Evolutionary conservation across 257 asterid genomes (phyloP).

Genomic region (Solanum rostratum): DNA sequence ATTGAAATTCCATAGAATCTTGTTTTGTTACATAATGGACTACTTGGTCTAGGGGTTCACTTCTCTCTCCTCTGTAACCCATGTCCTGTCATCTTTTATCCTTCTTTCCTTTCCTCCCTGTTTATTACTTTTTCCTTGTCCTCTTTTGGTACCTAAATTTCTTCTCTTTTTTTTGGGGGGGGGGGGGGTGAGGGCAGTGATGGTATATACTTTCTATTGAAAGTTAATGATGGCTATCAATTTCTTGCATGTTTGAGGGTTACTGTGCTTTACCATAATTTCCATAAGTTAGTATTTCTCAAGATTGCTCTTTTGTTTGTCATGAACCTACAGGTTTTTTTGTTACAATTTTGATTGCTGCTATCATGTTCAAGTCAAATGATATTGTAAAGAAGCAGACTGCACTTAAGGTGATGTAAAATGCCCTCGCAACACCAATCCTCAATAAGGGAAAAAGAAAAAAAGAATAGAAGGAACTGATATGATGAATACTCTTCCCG

Average conservation of each 20-base stretch:
- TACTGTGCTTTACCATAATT: not conserved
- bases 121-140: not conserved
- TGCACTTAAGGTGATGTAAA: slow-evolving; percentile 57
- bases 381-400: slow-evolving; percentile 78
- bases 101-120: not conserved
- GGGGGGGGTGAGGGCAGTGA: not conserved
- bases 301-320: not conserved
- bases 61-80: not conserved
- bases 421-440: not conserved
- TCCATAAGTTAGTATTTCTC: not conserved
- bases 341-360: slow-evolving; percentile 72
- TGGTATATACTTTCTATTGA: not conserved
- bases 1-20: not conserved
- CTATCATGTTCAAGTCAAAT: slow-evolving; percentile 79
- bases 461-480: not conserved
- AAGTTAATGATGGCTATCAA: not conserved
- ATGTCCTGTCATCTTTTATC: not conserved
- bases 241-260: not conserved
- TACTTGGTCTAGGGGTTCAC: not conserved
- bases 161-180: not conserved
- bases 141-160: not conserved
- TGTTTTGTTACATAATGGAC: not conserved
- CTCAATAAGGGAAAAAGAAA: not conserved
- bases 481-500: not conserved
- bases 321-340: slow-evolving; percentile 45